These are phyloP conservation scores for Monosporozyma solicola DNA, from an alignment of 805 yeast genomes.

Conservation along the genomic window DNA sequence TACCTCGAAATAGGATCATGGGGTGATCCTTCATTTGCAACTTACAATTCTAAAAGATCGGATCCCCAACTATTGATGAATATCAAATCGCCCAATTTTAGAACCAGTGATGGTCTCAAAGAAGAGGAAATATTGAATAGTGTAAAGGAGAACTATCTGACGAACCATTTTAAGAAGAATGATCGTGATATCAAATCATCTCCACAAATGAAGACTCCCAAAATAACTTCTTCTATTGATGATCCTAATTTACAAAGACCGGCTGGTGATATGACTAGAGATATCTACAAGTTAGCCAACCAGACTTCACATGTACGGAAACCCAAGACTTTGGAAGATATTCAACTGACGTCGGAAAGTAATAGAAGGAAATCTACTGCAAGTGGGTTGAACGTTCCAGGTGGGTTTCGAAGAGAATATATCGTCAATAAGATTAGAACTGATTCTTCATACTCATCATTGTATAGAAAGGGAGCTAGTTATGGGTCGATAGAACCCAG, in stretches of 20 bases:
- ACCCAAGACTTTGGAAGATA: constrained; percentile 22
- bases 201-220: constrained; percentile 2
- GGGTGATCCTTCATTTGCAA: neutral
- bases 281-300: constrained; percentile 23
- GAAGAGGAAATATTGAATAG: constrained; percentile 27
- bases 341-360: constrained; percentile 12
- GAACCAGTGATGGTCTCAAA: constrained; percentile 15
- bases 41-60: neutral
- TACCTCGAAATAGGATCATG: neutral
- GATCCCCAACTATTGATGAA: constrained; percentile 20
- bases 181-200: neutral
- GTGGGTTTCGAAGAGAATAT: constrained; percentile 73
- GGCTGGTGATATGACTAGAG: constrained; percentile 34
- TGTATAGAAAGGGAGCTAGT: neutral
- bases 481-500: neutral
- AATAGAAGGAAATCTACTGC: constrained; percentile 55
- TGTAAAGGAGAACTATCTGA: constrained; percentile 24
- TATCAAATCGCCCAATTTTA: constrained; percentile 27
- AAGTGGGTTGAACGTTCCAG: constrained; percentile 64
- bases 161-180: constrained; percentile 3
- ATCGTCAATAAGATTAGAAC: constrained; percentile 34
- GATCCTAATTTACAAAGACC: constrained; percentile 12
- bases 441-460: neutral
- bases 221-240: neutral
- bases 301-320: constrained; percentile 4